phyloP scores from a whole-genome alignment of 176 grass and related monocot species.

The Metroxylon sagu region DNA sequence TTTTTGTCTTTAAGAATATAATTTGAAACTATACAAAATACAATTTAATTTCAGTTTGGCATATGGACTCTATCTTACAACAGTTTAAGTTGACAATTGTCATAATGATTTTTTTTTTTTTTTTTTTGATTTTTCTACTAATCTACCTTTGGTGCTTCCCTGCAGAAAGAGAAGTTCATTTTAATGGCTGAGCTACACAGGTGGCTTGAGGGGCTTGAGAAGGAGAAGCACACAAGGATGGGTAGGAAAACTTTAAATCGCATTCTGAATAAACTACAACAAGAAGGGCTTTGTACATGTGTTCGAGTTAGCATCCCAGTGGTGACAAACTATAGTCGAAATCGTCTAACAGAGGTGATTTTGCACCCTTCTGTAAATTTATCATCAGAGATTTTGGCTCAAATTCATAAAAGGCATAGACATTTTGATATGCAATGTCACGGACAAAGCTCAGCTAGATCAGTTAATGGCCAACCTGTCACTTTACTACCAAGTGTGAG shows the following conservation, averaged over 20 bases:
- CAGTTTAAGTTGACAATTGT: no score
- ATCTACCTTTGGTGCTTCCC: not conserved
- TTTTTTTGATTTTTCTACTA: no score
- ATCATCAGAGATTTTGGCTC: slow-evolving; percentile 67
- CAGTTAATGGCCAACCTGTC: slow-evolving; percentile 45
- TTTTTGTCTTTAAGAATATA: no score
- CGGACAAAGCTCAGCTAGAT: slow-evolving; percentile 45
- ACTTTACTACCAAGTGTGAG: slow-evolving; percentile 29
- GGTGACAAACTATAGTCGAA: slow-evolving; percentile 61
- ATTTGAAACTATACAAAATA: no score
- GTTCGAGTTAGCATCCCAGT: slow-evolving; percentile 74
- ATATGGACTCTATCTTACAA: no score
- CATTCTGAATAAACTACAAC: slow-evolving; percentile 83
- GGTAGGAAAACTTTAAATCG: slow-evolving; percentile 71
- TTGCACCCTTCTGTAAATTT: slow-evolving; percentile 66
- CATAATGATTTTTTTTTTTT: no score
- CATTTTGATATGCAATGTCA: slow-evolving; percentile 63
- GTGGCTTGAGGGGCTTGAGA: slow-evolving; percentile 69
- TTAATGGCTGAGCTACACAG: slow-evolving; percentile 73
- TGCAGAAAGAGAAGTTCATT: slow-evolving; percentile 80
- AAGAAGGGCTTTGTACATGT: slow-evolving; percentile 68
- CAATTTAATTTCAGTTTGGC: no score
- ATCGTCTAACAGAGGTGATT: slow-evolving; percentile 73
- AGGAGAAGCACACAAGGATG: slow-evolving; percentile 66
- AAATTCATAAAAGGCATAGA: slow-evolving; percentile 63